Conservation (phyloP, 768 basidiomycete genomes). For the Tulasnella sp. region DNA sequence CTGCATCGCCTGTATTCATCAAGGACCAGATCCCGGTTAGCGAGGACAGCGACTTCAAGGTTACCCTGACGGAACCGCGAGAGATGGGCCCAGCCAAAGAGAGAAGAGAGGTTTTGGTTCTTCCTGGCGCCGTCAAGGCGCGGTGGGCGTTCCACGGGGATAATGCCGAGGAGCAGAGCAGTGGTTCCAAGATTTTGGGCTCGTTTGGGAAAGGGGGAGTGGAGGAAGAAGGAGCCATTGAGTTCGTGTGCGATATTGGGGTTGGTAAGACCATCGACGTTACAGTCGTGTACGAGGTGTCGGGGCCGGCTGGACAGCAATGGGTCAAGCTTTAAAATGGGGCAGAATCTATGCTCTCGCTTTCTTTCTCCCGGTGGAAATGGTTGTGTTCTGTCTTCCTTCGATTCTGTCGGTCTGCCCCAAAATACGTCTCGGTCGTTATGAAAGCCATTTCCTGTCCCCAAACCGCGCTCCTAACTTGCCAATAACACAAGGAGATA, state of each 20-base stretch:
- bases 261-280: constrained; percentile 46
- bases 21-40: constrained; percentile 32
- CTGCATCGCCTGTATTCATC: neutral
- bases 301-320: constrained; percentile 39
- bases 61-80: constrained; percentile 37
- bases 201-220: constrained; percentile 35
- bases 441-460: no score
- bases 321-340: constrained; percentile 27
- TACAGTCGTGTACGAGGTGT: constrained; percentile 54
- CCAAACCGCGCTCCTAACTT: no score
- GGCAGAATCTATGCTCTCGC: neutral
- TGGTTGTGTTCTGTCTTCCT: neutral
- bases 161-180: constrained; percentile 42
- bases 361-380: no score
- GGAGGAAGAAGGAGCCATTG: constrained; percentile 48
- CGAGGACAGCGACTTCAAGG: constrained; percentile 36
- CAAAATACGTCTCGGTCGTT: neutral
- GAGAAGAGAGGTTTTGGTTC: constrained; percentile 47
- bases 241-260: constrained; percentile 50
- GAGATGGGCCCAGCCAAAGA: constrained; percentile 27
- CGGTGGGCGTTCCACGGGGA: constrained; percentile 33
- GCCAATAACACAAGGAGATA: no score
- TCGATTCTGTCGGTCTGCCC: neutral
- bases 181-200: constrained; percentile 50
- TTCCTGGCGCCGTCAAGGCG: constrained; percentile 32